Evolutionary conservation across 108 stramenopile species (phyloP).

Genomic region (Ochromonas danica): DNA sequence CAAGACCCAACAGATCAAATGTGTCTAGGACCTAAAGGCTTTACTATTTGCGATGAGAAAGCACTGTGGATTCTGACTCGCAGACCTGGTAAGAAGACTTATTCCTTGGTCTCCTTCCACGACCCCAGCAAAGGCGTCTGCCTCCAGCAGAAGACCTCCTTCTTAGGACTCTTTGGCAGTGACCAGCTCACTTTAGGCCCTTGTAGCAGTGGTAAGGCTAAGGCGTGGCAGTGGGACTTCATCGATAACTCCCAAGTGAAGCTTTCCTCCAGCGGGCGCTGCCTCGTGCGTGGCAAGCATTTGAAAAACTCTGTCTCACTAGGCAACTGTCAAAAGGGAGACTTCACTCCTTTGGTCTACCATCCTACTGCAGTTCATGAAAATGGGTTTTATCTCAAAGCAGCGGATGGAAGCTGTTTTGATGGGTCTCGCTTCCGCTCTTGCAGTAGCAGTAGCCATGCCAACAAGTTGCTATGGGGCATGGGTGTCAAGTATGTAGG

Average conservation of each 20-base stretch:
- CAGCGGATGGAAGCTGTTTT: conserved; percentile 33
- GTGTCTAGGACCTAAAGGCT: conserved; percentile 34
- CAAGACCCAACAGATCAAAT: conserved; percentile 32
- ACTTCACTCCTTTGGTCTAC: not conserved
- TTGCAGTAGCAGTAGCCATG: not conserved
- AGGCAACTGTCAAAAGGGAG: not conserved
- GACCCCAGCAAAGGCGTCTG: not conserved
- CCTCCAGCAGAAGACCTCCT: not conserved
- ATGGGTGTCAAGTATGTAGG: conserved; percentile 27
- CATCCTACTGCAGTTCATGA: conserved; percentile 36
- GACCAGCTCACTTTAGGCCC: not conserved
- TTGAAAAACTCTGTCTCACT: conserved; percentile 15
- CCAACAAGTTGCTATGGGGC: conserved; percentile 12
- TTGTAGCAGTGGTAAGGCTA: not conserved
- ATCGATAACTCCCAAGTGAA: not conserved
- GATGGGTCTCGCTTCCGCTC: conserved; percentile 4
- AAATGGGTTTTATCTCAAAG: conserved; percentile 22
- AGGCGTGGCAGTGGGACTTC: conserved; percentile 26
- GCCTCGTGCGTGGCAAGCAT: conserved; percentile 7
- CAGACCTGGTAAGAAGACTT: conserved; percentile 7
- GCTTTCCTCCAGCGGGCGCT: not conserved
- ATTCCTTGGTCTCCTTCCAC: conserved; percentile 6
- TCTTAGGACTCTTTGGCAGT: not conserved
- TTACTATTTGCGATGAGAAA: conserved; percentile 28
- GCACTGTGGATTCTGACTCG: conserved; percentile 32